Evolutionary conservation across 305 asterid genomes (phyloP), one percentile per base, ranked within the genome.

Genomic region (Striga hermonthica): DNA sequence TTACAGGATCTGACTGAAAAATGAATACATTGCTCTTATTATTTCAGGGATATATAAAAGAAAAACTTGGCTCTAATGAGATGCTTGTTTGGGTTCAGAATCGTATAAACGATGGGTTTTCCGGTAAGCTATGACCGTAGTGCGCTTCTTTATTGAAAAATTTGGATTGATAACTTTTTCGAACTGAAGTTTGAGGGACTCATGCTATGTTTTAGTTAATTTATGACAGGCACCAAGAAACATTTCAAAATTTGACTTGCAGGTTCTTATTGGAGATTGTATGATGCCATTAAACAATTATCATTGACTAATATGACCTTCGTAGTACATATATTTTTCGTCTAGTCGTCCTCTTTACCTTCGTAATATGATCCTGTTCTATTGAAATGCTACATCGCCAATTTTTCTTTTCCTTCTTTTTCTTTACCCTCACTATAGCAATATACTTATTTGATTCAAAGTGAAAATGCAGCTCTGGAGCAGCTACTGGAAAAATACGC

Each of bases 391-490:
- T 60, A 36, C 37, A 11, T 22, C 67, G 44, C n/a, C 4, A 60
- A 28, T 49, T n/a, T 53, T 16, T 47, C 44, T 50, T 55, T 60
- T 14, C 47, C 22, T 9, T 22, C 31, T n/a, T n/a, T 22, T 22
- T 22, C 2, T 22, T 22, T 22, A 22, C 31, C 1, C 31, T 22
- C 1, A 22, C 31, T 22, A n/a, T n/a, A 22, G 31, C 31, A 22
- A 22, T 22, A 22, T 22, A 22, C 31, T 14, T 13, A 22, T 63
- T 49, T 74, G 35, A 52, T 67, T 66, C 57, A 54, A 11, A 62
- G 14, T 66, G 34, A 74, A 34, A 67, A 62, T 73, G 78, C 89
- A 91, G 98, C 94, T 74, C 83, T 91, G 65, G 96, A 88, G 85
- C 83, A 84, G 77, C 87, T 91, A 59, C 62, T 91, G 81, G 83